Base-by-base conservation (phyloP, 768 basidiomycete genomes). In the Termitomyces bulborhizus region DNA sequence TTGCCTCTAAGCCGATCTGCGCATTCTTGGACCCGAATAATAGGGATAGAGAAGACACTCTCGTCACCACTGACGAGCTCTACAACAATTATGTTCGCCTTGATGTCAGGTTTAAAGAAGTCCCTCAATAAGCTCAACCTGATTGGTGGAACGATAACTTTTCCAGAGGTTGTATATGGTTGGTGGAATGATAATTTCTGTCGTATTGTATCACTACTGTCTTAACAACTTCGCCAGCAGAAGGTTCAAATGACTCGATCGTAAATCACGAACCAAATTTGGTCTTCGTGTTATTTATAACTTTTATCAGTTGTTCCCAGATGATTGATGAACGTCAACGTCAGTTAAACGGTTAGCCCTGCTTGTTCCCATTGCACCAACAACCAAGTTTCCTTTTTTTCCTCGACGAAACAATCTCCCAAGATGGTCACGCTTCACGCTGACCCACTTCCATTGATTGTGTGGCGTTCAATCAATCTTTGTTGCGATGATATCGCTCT, bases 1-100 rank as follows among this genome's bases (percentile, higher is more conserved):
- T 24, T 47, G 32, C 29, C 36, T 34, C 43, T 29, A 48, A 79
- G 79, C 84, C 85, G 6, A 73, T 88, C 50, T 77, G 84, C 1
- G 83, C 85, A 13, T 90, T 85, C 70, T 65, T 88, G 55, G 77
- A 85, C 63, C 79, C 81, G 0, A 70, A 73, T 53, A 76, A 76
- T 60, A 80, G 79, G 46, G 71, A 78, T 47, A 74, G 73, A 27
- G 80, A 84, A 53, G 85, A 89, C 65, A 86, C 83, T 3, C 71
- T 90, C 40, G 68, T 90, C 54, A 83, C 85, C 21, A 80, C 82
- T 21, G 83, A 83, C 52, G 86, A 89, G 70, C 63, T 90, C 40
- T 90, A 89, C 69, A 81, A 88, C 70, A 85, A 88, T 62, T 88
- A 80, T 58, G 82, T 86, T 46, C 76, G 80, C 40, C 74, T 74